Conservation (phyloP, 805 yeast genomes). For the Ogataea parapolymorpha region DNA sequence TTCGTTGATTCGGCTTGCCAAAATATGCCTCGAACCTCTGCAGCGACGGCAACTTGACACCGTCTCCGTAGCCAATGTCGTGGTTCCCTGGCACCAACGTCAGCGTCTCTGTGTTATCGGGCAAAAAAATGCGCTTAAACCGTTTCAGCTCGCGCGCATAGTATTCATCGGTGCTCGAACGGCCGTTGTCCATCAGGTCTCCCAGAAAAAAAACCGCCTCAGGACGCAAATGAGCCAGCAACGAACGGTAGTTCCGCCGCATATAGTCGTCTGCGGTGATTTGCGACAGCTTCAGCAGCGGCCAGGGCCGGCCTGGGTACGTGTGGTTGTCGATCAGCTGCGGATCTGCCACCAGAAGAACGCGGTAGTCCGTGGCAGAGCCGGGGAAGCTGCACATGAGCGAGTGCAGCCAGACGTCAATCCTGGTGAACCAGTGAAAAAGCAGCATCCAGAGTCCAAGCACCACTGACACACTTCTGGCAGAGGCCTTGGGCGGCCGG, state of each 20-base stretch:
- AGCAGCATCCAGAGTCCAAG: conserved; percentile 13
- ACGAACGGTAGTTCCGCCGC: conserved; percentile 59
- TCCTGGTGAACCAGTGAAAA: conserved; percentile 13
- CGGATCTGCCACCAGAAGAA: conserved; percentile 78
- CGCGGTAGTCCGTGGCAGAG: conserved; percentile 9
- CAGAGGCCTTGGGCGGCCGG: conserved; percentile 1
- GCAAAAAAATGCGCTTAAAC: conserved; percentile 57
- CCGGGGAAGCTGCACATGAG: conserved; percentile 11
- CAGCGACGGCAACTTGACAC: conserved; percentile 53
- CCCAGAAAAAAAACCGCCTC: conserved; percentile 80
- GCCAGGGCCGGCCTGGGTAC: conserved; percentile 61
- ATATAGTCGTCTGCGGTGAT: conserved; percentile 74
- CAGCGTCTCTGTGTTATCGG: conserved; percentile 42
- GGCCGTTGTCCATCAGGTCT: conserved; percentile 92
- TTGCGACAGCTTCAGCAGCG: conserved; percentile 52
- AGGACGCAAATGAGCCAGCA: conserved; percentile 66
- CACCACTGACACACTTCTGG: conserved; percentile 3
- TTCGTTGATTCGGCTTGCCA: conserved; percentile 62
- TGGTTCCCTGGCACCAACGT: conserved; percentile 81
- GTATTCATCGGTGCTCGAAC: conserved; percentile 77
- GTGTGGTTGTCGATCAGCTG: conserved; percentile 88
- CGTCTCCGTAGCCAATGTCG: conserved; percentile 90
- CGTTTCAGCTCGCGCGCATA: conserved; percentile 58
- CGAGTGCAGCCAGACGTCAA: conserved; percentile 7
- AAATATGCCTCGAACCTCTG: conserved; percentile 67